phyloP scores from a whole-genome alignment of 495 filamentous ascomycete genomes.

The Aspergillus saccharolyticus region DNA sequence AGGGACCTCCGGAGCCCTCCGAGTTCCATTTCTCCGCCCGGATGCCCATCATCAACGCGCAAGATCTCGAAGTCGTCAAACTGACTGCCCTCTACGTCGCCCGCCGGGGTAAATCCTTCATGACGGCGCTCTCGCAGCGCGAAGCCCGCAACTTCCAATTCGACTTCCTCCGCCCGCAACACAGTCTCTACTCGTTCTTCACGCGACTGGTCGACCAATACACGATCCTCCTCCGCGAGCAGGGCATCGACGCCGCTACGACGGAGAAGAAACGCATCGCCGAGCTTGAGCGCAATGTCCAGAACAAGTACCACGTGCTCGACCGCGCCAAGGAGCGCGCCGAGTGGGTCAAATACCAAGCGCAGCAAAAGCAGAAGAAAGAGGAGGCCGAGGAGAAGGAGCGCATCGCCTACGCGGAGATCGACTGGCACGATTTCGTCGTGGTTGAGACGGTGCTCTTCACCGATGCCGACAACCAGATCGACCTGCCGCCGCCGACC shows the following conservation, averaged over 20 bases:
- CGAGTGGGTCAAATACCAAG: conserved; percentile 79
- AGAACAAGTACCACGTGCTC: conserved; percentile 75
- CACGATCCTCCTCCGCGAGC: conserved; percentile 64
- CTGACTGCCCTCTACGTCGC: conserved; percentile 88
- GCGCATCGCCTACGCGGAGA: conserved; percentile 76
- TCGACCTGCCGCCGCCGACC: conserved; percentile 81
- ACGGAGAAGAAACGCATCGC: conserved; percentile 63
- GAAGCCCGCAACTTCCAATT: conserved; percentile 93
- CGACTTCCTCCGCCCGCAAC: conserved; percentile 92
- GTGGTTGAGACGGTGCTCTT: conserved; percentile 96
- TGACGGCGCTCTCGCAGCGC: conserved; percentile 80
- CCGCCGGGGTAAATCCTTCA: conserved; percentile 82
- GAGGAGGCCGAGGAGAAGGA: conserved; percentile 86
- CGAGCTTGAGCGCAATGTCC: conserved; percentile 70
- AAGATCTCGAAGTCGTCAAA: conserved; percentile 89
- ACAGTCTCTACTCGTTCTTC: conserved; percentile 94
- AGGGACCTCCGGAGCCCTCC: conserved; percentile 81
- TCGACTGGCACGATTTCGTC: conserved; percentile 98
- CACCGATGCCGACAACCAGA: conserved; percentile 80
- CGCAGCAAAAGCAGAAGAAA: conserved; percentile 80
- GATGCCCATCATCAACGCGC: conserved; percentile 94
- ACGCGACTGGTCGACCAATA: conserved; percentile 90
- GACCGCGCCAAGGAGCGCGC: conserved; percentile 76
- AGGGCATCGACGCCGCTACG: conserved; percentile 65
- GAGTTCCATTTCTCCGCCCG: conserved; percentile 91